Evolutionary conservation across 345 rosid species (phyloP), one percentile per base, ranked within the genome.

Genomic region (Durio zibethinus): DNA sequence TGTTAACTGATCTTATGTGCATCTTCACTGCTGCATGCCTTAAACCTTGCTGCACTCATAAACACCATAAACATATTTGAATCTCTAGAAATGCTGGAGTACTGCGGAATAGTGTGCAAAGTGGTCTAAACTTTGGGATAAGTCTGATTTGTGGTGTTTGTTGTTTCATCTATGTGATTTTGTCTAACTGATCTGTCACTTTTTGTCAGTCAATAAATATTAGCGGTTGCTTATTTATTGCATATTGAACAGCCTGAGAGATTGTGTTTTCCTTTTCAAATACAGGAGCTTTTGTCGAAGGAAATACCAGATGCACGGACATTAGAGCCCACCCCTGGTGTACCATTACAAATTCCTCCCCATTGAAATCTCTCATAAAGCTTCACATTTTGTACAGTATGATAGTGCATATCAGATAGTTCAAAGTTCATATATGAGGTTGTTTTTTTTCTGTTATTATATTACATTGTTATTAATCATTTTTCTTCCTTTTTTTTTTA

Each of bases 301-400:
- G 93, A 90, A 78, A 68, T 91, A 40, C 94, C 98, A 45, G 83
- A 83, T 69, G 90, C 95, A 77, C 85, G 79, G 80, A 88, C 90
- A 36, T 81, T 89, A 75, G 97, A 88, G 80, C 94, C 95, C 40
- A 83, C 73, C 10, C 91, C 94, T 43, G 99, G 98, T 6, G 88
- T 85, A 16, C 89, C 99, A 4, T 76, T 95, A 20, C 88, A 85
- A 82, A 79, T 93, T 76, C 77, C 83, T 43, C 77, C 82, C 57
- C 77, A 88, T 75, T 81, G 57, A 83, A 53, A 33, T 72, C 60
- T 8, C 64, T 5, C 6, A 14, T 75, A 50, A 4, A n/a, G 15
- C 16, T 8, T 64, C 25, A 64, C 69, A 20, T 52, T 33, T 31
- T 7, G 12, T 66, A 67, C 20, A 57, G n/a, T 47, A 18, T 75